A percentile compares a stretch with the other conserved stretches of the same genome.
phyloP scores from a whole-genome alignment of 345 rosid species.

The Syzygium aqueum region DNA sequence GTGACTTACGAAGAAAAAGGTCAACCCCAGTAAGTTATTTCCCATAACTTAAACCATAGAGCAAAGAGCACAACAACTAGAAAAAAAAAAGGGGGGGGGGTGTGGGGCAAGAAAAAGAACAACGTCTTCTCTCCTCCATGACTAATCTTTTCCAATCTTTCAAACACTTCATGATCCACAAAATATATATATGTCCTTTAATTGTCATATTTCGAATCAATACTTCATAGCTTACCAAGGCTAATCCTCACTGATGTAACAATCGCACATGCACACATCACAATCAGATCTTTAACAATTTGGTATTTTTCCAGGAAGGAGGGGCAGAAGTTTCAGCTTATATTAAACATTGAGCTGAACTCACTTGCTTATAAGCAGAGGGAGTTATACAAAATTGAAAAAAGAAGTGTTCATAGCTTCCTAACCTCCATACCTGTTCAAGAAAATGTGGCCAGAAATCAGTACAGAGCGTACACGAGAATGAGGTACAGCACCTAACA shows the following conservation, averaged over 20 bases:
- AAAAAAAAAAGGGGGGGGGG: not conserved
- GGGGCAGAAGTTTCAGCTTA: not conserved
- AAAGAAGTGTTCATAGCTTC: not conserved
- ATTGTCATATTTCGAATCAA: not conserved
- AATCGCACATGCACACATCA: not conserved
- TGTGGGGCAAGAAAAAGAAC: not conserved
- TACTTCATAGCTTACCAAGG: not conserved
- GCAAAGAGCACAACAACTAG: not conserved
- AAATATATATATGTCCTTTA: not conserved
- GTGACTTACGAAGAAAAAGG: not conserved
- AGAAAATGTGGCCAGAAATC: slow-evolving; percentile 78
- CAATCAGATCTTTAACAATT: not conserved
- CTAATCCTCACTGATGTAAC: not conserved
- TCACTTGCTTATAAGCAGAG: not conserved
- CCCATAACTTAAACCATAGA: not conserved
- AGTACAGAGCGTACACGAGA: slow-evolving; percentile 74
- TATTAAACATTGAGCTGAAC: not conserved
- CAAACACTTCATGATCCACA: not conserved
- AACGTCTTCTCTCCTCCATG: not conserved
- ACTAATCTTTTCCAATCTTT: not conserved
- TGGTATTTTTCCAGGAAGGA: not conserved
- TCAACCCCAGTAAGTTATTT: not conserved
- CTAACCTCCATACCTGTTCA: slow-evolving; percentile 40
- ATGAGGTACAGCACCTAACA: slow-evolving; percentile 92
- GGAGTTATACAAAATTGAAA: not conserved